A percentile compares a stretch with the other conserved stretches of the same genome.
Conservation (phyloP, 768 basidiomycete genomes). For the Lentinula lateritia region DNA sequence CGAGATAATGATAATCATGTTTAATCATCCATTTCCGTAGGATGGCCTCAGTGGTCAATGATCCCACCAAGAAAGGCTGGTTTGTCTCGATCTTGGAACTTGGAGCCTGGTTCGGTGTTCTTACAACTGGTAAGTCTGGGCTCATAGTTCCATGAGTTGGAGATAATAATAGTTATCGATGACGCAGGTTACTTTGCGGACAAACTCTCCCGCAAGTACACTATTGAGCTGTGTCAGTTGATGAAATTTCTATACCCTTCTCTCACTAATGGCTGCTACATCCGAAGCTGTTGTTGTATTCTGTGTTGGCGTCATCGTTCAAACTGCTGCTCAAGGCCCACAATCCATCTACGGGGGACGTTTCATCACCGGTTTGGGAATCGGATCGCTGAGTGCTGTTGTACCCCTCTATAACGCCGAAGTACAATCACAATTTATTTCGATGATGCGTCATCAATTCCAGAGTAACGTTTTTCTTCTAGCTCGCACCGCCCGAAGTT, state of each 20-base stretch:
- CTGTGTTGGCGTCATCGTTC: slow-evolving; percentile 70
- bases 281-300: slow-evolving; percentile 49
- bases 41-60: slow-evolving; percentile 50
- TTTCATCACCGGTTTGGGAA: slow-evolving; percentile 75
- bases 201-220: slow-evolving; percentile 67
- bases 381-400: slow-evolving; percentile 78
- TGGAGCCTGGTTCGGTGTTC: slow-evolving; percentile 72
- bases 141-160: not conserved
- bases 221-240: slow-evolving; percentile 50
- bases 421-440: slow-evolving; percentile 44
- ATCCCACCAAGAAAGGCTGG: slow-evolving; percentile 60
- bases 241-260: not conserved
- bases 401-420: slow-evolving; percentile 74
- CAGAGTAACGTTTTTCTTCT: slow-evolving; percentile 23
- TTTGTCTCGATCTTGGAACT: slow-evolving; percentile 71
- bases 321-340: slow-evolving; percentile 51
- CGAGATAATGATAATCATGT: not conserved
- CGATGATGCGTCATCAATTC: slow-evolving; percentile 39
- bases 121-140: slow-evolving; percentile 46
- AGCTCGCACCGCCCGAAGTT: slow-evolving; percentile 75
- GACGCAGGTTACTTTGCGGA: slow-evolving; percentile 56
- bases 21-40: slow-evolving; percentile 15
- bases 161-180: not conserved
- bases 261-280: slow-evolving; percentile 14
- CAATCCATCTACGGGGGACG: slow-evolving; percentile 71